These are phyloP conservation scores for Hsuehochloa calcarea DNA, from an alignment of 176 grass and related monocot genomes.

Conservation along the genomic window DNA sequence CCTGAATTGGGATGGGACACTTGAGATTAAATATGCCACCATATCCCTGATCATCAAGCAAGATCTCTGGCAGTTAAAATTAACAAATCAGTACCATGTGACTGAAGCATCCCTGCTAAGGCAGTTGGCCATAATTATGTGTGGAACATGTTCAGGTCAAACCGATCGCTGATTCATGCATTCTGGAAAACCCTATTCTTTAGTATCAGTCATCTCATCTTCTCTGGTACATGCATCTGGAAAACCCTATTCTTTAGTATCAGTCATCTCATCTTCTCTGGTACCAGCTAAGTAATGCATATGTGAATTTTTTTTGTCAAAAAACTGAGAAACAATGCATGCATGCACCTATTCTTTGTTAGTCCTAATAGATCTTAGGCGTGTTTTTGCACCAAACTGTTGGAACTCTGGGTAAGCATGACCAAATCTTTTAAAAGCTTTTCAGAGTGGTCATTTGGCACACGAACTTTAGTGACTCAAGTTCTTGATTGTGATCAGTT, in stretches of 20 bases:
- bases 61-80: constrained; percentile 26
- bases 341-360: neutral
- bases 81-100: constrained; percentile 40
- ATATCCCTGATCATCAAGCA: neutral
- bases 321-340: neutral
- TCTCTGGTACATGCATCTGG: neutral
- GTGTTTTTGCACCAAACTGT: neutral
- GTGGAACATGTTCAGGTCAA: constrained; percentile 27
- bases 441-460: neutral
- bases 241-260: constrained; percentile 6
- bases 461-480: neutral
- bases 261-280: neutral
- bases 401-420: neutral
- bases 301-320: neutral
- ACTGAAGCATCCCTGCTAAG: constrained; percentile 13
- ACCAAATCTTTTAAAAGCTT: neutral
- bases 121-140: constrained; percentile 24
- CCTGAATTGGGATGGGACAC: neutral
- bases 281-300: neutral
- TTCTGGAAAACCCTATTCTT: neutral
- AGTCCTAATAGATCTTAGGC: neutral
- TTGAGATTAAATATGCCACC: constrained; percentile 10
- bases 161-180: neutral
- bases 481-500: neutral
- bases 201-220: neutral